Base-by-base conservation (phyloP, 805 yeast species). In the Metschnikowia corniflorae region DNA sequence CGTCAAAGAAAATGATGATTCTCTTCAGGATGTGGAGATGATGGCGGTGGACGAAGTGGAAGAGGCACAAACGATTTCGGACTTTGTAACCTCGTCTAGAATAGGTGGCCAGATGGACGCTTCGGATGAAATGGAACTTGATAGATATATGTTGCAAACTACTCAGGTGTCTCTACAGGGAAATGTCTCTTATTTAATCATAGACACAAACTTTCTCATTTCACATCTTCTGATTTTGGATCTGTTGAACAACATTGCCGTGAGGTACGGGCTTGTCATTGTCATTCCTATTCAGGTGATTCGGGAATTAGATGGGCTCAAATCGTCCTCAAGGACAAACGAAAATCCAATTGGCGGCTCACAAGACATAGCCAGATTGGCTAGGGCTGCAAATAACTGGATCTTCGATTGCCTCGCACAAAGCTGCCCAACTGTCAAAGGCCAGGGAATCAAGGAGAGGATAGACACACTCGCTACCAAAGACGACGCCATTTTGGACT, bases 401-500 rank as follows among this genome's bases (percentile, higher is more conserved):
- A 71, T 86, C 9, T 85, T 77, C 48, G 53, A 60, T 14, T 63
- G 70, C 31, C 61, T 89, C 15, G 84, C 88, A 3, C 65, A 68
- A 6, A 53, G 56, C 4, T 65, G 70, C 20, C 60, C 72, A 0
- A 66, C 71, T 0, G 74, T 88, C 0, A 60, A 71, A 31, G 94
- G 86, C 0, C 96, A 89, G 55, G 75, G 70, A 44, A 26, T 71
- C 13, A 56, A 63, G 19, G 86, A 88, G 53, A 58, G 64, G 17
- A 30, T 81, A 1, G 77, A 80, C 39, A 52, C 54, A 7, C 35
- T 50, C 2, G 55, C 78, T 1, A 35, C 35, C 0, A 80, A 84
- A 40, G 97, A 89, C 58, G 95, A 88, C 51, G 73, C 95, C 0
- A 88, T 89, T 43, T 60, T 88, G 27, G 96, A 89, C 56, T 87